Evolutionary conservation across 306 rosid genomes (phyloP).

Genomic region (Trifolium fragiferum): DNA sequence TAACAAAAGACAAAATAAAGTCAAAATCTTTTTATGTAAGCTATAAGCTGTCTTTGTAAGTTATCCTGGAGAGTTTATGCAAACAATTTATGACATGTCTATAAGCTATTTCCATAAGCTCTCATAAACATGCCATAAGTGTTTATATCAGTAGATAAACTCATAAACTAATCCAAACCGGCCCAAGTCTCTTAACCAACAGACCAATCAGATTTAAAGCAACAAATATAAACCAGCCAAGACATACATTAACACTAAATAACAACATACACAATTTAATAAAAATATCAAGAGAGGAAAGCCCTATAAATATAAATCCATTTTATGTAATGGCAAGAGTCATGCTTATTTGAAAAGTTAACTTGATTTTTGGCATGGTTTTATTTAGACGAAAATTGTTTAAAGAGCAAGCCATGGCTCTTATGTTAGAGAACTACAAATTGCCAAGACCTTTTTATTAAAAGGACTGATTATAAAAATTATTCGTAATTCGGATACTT

Average conservation of each 20-base stretch:
- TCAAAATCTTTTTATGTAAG: too few species aligned
- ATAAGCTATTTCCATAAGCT: too few species aligned
- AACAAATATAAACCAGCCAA: not conserved
- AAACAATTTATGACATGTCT: too few species aligned
- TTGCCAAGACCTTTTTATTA: not conserved
- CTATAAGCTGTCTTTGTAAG: too few species aligned
- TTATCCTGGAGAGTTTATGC: too few species aligned
- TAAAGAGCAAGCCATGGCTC: not conserved
- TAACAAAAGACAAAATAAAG: too few species aligned
- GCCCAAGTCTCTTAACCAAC: not conserved
- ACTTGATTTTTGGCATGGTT: not conserved
- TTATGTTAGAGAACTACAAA: not conserved
- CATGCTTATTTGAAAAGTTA: not conserved
- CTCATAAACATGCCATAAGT: too few species aligned
- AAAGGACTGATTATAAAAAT: not conserved
- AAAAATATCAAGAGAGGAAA: not conserved
- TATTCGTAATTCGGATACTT: not conserved
- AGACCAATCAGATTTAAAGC: conserved; percentile 10
- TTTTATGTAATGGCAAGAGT: not conserved
- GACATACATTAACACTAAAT: not conserved
- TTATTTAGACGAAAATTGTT: not conserved
- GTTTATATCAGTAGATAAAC: too few species aligned
- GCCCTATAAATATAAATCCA: not conserved
- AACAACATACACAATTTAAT: not conserved
- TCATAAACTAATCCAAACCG: not conserved